Percentiles rank a stretch among this genome's conserved stretches.
Conservation (phyloP, 352 stramenopile genomes). For the Aphanomyces invadans region DNA sequence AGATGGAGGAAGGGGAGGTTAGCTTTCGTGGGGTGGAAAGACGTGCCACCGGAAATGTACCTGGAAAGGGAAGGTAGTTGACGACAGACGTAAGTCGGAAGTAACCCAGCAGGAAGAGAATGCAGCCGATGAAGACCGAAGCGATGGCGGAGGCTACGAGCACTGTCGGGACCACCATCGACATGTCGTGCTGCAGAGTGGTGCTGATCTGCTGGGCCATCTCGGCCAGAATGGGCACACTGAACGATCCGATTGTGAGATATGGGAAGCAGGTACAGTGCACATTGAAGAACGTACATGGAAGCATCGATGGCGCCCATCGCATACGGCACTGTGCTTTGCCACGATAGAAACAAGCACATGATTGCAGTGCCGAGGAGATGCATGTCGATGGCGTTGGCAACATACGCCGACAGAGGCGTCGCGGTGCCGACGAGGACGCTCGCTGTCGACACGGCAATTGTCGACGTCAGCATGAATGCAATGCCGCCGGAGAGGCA, state of each 20-base stretch:
- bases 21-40: too few species aligned
- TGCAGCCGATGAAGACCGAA: conserved; percentile 47
- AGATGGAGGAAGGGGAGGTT: too few species aligned
- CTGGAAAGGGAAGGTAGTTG: conserved; percentile 79
- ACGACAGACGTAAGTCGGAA: conserved; percentile 67
- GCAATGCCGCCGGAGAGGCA: conserved; percentile 65
- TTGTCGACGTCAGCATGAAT: conserved; percentile 66
- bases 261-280: not conserved
- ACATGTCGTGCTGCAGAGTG: conserved; percentile 49
- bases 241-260: conserved; percentile 20
- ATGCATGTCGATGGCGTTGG: conserved; percentile 81
- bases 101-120: conserved; percentile 63
- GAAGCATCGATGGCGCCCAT: conserved; percentile 74
- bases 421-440: conserved; percentile 64
- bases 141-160: conserved; percentile 66
- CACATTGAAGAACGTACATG: conserved; percentile 33
- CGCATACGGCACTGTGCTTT: conserved; percentile 65
- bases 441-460: conserved; percentile 71
- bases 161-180: conserved; percentile 54
- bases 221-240: conserved; percentile 57
- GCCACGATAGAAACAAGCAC: conserved; percentile 62
- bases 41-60: too few species aligned
- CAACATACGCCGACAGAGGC: conserved; percentile 48
- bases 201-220: conserved; percentile 65
- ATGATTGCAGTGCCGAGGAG: conserved; percentile 61